These are phyloP conservation scores for Pharus latifolius DNA, from an alignment of 176 grass and related monocot genomes.

Conservation along the genomic window DNA sequence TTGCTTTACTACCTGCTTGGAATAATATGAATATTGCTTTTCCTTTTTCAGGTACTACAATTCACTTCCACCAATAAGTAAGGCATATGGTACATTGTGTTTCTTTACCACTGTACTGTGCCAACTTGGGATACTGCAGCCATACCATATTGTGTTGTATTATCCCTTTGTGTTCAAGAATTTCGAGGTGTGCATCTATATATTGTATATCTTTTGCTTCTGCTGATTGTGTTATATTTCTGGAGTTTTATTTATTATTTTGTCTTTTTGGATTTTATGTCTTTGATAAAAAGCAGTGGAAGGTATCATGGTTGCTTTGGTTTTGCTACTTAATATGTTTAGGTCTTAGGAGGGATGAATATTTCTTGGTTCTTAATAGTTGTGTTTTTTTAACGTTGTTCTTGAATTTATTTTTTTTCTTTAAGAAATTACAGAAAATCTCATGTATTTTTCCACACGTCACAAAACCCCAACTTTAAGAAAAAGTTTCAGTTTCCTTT, in stretches of 20 bases:
- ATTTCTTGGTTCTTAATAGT: not conserved
- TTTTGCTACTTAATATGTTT: not conserved
- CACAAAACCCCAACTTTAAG: too few species aligned
- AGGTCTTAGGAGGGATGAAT: not conserved
- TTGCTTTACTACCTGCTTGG: not conserved
- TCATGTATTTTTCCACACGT: too few species aligned
- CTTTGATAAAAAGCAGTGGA: not conserved
- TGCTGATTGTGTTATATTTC: not conserved
- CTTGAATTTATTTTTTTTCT: too few species aligned
- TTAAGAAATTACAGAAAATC: too few species aligned
- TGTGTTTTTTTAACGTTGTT: too few species aligned
- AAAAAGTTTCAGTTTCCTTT: too few species aligned
- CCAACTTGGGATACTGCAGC: constrained; percentile 22
- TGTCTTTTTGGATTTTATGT: not conserved
- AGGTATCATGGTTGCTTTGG: not conserved
- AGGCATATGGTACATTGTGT: constrained; percentile 80
- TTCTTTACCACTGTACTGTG: constrained; percentile 41
- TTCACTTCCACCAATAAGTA: constrained; percentile 87
- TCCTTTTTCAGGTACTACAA: constrained; percentile 74
- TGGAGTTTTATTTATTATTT: not conserved
- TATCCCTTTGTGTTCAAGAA: constrained; percentile 43
- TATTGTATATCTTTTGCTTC: not conserved
- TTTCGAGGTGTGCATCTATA: constrained; percentile 47
- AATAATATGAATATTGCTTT: not conserved
- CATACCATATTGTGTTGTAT: not conserved